Base-by-base conservation (phyloP, 2,329 filamentous ascomycete species). In the Ceratocystis cacaofunesta region DNA sequence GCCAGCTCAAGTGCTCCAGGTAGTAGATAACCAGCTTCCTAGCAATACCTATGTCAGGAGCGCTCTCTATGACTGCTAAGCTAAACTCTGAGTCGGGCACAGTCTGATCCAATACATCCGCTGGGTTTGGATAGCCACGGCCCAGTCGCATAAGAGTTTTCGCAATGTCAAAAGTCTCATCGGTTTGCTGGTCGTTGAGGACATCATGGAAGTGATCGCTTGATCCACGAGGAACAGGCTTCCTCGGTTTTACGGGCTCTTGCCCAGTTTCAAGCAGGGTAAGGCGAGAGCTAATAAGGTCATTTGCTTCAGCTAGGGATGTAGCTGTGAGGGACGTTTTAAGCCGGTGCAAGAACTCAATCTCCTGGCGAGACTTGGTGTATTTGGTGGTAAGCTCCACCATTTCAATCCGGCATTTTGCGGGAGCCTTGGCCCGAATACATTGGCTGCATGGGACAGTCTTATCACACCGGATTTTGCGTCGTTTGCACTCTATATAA, bases 321-420 rank as follows among this genome's bases (percentile, higher is more conserved):
- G 66, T 22, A 2, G 66, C 55, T 1, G 62, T 44, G 25, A 67
- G 36, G 3, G 66, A 61, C 17, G n/a, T n/a, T 41, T 65, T 63
- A 10, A 67, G 46, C 32, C 61, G 57, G 25, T 67, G 57, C 46
- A 67, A 50, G 30, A 67, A 67, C 32, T 67, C 62, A 8, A 67
- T 67, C 57, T 67, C 66, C 32, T 67, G 66, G 25, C 66, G 66
- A 5, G 66, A 67, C 25, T 67, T 67, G 32, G 66, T 67, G 66
- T 67, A 62, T 58, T 67, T 67, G 36, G 66, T 67, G 22, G 66
- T 67, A 17, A 67, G 50, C 58, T 67, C 66, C 5, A 67, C 66
- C n/a, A 63, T 67, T 44, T 67, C 66, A 17, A 67, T 63, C 5
- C 63, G 62, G 41, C 66, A 67, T 22, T 58, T 57, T 17, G 61